Evolutionary conservation across 2,329 filamentous ascomycete genomes (phyloP).

Genomic region (Colletotrichum destructivum): DNA sequence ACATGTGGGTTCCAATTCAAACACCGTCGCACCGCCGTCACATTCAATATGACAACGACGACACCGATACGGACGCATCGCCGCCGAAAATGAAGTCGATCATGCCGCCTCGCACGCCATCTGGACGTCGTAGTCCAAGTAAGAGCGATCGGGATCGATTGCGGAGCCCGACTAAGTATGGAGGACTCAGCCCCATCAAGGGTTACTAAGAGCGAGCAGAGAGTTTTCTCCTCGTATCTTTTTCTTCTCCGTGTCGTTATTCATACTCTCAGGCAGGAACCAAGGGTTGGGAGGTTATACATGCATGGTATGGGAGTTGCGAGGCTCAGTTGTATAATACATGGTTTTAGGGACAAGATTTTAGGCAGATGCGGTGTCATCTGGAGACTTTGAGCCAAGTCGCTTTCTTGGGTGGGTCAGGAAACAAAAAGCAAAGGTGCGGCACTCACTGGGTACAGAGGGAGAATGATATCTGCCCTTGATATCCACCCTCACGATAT

Average conservation of each 20-base stretch:
- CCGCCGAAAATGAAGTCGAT: slow-evolving; percentile 60
- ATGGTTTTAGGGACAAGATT: slow-evolving; percentile 13
- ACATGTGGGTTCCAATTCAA: slow-evolving; percentile 67
- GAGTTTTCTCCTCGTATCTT: not conserved
- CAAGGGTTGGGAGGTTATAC: slow-evolving; percentile 2
- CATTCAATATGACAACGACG: slow-evolving; percentile 58
- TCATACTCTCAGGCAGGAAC: not conserved
- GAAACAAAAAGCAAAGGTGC: not conserved
- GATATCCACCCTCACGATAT: too few species aligned
- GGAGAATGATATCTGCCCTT: not conserved
- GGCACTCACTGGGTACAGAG: not conserved
- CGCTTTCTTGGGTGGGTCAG: not conserved
- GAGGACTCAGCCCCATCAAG: slow-evolving; percentile 56
- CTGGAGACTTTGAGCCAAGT: slow-evolving; percentile 17
- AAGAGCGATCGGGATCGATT: slow-evolving; percentile 67
- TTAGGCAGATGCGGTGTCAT: slow-evolving; percentile 36
- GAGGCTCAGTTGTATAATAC: slow-evolving; percentile 28
- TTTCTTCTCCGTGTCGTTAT: not conserved
- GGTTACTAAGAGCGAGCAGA: slow-evolving; percentile 45
- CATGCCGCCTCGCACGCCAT: slow-evolving; percentile 63
- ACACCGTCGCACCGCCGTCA: slow-evolving; percentile 63
- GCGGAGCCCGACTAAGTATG: slow-evolving; percentile 63
- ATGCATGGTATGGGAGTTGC: slow-evolving; percentile 39
- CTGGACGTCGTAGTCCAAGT: slow-evolving; percentile 62
- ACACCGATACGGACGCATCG: slow-evolving; percentile 66